These are phyloP conservation scores for Erysiphe pulchra DNA, from an alignment of 2,329 filamentous ascomycete species.

Conservation along the genomic window DNA sequence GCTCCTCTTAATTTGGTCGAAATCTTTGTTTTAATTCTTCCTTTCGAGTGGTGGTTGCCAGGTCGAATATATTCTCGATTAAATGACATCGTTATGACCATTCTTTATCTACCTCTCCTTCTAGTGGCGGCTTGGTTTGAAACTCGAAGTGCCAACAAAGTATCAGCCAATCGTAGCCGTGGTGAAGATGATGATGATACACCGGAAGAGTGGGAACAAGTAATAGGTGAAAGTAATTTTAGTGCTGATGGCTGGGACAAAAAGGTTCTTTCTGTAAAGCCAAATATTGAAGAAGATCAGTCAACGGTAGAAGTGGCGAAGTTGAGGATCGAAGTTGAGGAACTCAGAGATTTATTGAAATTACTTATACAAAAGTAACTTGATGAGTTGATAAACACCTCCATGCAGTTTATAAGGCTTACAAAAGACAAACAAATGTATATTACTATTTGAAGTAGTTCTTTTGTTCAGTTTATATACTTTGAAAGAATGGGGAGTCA, in stretches of 20 bases:
- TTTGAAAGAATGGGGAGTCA: no score
- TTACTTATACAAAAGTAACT: conserved; percentile 4
- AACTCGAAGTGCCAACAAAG: conserved; percentile 34
- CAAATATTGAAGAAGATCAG: conserved; percentile 59
- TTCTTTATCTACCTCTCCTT: conserved; percentile 65
- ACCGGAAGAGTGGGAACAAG: conserved; percentile 81
- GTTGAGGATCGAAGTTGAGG: conserved; percentile 29
- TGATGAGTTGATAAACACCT: no score
- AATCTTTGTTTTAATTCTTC: conserved; percentile 49
- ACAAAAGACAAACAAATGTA: no score
- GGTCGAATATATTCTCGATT: conserved; percentile 43
- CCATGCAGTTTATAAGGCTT: no score
- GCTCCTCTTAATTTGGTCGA: conserved; percentile 88
- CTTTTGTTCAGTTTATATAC: no score
- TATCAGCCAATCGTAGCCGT: conserved; percentile 46
- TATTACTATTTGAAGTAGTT: no score
- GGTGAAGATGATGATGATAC: conserved; percentile 80
- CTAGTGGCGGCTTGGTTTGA: conserved; percentile 53
- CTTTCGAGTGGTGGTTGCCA: conserved; percentile 88
- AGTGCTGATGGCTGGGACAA: conserved; percentile 69
- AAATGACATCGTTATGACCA: conserved; percentile 71
- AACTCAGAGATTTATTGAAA: conserved; percentile 21
- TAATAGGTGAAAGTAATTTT: conserved; percentile 45
- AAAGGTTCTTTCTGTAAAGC: conserved; percentile 46
- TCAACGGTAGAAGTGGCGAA: conserved; percentile 43